Evolutionary conservation across 148 eudicot species (phyloP).

Genomic region (Pharnaceum exiguum): DNA sequence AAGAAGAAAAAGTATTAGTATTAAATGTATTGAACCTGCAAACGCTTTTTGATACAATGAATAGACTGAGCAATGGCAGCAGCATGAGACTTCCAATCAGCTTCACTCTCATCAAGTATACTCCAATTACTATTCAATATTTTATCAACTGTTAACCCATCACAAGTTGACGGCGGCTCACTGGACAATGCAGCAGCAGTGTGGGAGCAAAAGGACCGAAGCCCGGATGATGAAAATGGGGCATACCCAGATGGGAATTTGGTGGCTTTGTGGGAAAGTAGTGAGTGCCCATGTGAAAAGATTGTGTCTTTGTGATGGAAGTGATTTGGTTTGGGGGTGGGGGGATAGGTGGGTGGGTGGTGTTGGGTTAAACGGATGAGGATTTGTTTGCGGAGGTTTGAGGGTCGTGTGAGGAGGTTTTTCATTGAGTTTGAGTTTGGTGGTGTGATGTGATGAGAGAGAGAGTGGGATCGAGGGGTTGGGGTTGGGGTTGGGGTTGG

Average conservation of each 20-base stretch:
- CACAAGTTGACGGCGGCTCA: constrained; percentile 57
- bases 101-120: constrained; percentile 66
- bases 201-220: constrained; percentile 46
- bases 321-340: too few relatives aligned
- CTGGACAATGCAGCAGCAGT: constrained; percentile 29
- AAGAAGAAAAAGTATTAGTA: neutral
- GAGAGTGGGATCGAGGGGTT: too few relatives aligned
- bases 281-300: constrained; percentile 19
- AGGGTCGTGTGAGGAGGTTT: too few relatives aligned
- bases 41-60: constrained; percentile 78
- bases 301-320: too few relatives aligned
- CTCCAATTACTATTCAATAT: constrained; percentile 64
- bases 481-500: too few relatives aligned
- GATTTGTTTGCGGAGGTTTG: too few relatives aligned
- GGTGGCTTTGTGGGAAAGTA: neutral
- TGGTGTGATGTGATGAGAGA: too few relatives aligned
- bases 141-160: constrained; percentile 82
- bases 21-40: constrained; percentile 42
- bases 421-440: too few relatives aligned
- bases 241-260: constrained; percentile 30
- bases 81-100: constrained; percentile 97
- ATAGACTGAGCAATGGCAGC: constrained; percentile 91
- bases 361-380: too few relatives aligned
- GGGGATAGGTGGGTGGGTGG: too few relatives aligned
- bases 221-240: constrained; percentile 3